A percentile compares a stretch with the other conserved stretches of the same genome.
These are phyloP conservation scores for Xylariomycetidae sp. DNA, from an alignment of 2,329 filamentous ascomycete species.

Conservation along the genomic window DNA sequence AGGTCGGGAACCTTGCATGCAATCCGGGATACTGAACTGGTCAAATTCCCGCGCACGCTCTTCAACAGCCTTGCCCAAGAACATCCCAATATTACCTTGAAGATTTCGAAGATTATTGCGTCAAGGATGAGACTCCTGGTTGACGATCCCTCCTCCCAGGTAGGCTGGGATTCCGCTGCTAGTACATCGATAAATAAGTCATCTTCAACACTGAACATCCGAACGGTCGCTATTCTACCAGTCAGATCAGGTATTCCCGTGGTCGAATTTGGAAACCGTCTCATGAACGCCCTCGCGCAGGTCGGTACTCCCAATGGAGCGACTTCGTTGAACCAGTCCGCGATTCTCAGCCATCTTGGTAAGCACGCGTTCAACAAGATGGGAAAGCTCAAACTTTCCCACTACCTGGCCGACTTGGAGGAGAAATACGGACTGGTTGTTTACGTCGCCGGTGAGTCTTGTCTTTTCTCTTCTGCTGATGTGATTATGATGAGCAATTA, in stretches of 20 bases:
- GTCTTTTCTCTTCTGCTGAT: constrained; percentile 3
- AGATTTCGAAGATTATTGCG: constrained; percentile 97
- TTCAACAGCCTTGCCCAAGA: constrained; percentile 98
- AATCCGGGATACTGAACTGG: constrained; percentile 92
- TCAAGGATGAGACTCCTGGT: constrained; percentile 87
- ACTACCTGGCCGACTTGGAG: constrained; percentile 93
- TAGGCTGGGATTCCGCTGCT: constrained; percentile 56
- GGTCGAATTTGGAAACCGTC: constrained; percentile 84
- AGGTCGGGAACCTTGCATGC: constrained; percentile 91
- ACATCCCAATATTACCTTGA: constrained; percentile 96
- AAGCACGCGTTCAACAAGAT: constrained; percentile 96
- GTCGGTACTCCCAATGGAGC: constrained; percentile 87
- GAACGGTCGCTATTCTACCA: constrained; percentile 88
- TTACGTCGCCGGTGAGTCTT: constrained; percentile 72
- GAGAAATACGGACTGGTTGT: constrained; percentile 95
- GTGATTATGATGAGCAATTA: constrained; percentile 48
- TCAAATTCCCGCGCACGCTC: constrained; percentile 89
- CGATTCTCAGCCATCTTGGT: constrained; percentile 90
- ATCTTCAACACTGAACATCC: constrained; percentile 84
- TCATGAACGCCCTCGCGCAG: constrained; percentile 84
- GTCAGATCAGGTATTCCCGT: constrained; percentile 90
- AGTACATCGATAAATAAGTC: constrained; percentile 59
- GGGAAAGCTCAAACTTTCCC: constrained; percentile 91
- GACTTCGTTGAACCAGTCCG: constrained; percentile 86
- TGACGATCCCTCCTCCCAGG: constrained; percentile 69